These are phyloP conservation scores for Apiospora phragmitis DNA, from an alignment of 2,329 filamentous ascomycete species.

Conservation along the genomic window DNA sequence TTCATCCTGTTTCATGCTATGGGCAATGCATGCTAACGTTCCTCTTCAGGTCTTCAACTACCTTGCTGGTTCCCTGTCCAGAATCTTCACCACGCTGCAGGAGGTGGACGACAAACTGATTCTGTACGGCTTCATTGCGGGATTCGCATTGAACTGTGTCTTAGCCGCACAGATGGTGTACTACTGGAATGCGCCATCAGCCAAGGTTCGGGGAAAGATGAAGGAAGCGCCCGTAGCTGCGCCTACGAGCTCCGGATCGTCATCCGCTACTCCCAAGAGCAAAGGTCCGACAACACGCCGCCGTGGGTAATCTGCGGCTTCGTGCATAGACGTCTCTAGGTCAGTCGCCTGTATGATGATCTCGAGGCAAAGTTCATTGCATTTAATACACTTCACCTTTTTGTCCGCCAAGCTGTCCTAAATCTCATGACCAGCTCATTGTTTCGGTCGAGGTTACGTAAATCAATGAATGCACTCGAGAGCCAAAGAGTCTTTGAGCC, in stretches of 20 bases:
- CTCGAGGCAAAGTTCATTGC: not conserved
- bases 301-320: constrained; percentile 33
- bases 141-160: constrained; percentile 85
- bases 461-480: not conserved
- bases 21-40: not conserved
- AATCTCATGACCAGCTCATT: not conserved
- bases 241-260: constrained; percentile 25
- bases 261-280: constrained; percentile 32
- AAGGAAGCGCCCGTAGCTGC: constrained; percentile 33
- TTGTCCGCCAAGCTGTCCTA: not conserved
- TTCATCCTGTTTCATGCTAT: not conserved
- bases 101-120: constrained; percentile 97
- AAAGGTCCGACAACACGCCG: constrained; percentile 44
- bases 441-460: not conserved
- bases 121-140: constrained; percentile 89
- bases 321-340: not conserved
- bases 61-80: constrained; percentile 84
- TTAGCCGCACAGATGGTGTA: constrained; percentile 89
- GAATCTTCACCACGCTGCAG: constrained; percentile 96
- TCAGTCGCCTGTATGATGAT: constrained; percentile 5
- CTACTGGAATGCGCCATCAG: constrained; percentile 81
- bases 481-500: not conserved
- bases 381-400: constrained; percentile 1
- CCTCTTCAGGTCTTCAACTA: constrained; percentile 88
- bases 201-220: constrained; percentile 40